Conservation (phyloP, 495 filamentous ascomycete species). For the Recurvomyces mirabilis region DNA sequence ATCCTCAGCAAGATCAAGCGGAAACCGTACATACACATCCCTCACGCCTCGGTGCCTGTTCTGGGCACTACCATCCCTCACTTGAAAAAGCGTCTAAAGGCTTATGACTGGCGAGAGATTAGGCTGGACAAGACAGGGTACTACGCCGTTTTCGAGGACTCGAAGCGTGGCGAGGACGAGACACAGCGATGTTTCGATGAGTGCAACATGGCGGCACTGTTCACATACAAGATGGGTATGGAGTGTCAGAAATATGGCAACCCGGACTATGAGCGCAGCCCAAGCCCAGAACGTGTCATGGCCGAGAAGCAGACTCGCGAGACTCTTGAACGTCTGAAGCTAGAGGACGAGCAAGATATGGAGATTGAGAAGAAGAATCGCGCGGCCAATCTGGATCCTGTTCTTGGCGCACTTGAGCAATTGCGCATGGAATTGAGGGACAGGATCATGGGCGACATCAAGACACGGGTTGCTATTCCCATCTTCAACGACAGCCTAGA, state of each 20-base stretch:
- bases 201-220: constrained; percentile 65
- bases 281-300: constrained; percentile 42
- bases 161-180: constrained; percentile 61
- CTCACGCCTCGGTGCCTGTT: constrained; percentile 77
- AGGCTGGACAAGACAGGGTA: constrained; percentile 76
- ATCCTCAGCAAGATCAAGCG: constrained; percentile 57
- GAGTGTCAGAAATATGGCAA: constrained; percentile 62
- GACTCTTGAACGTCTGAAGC: constrained; percentile 45
- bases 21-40: constrained; percentile 88
- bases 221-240: constrained; percentile 92
- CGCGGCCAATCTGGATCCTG: constrained; percentile 74
- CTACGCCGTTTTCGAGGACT: constrained; percentile 78
- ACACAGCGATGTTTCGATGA: constrained; percentile 62
- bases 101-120: constrained; percentile 64
- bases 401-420: constrained; percentile 64
- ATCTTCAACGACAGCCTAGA: constrained; percentile 77
- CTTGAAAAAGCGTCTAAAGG: constrained; percentile 73
- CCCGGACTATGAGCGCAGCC: constrained; percentile 52
- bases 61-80: constrained; percentile 71
- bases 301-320: constrained; percentile 45
- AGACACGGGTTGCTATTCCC: constrained; percentile 69
- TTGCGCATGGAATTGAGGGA: constrained; percentile 70
- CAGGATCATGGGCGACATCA: constrained; percentile 75
- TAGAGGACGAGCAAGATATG: constrained; percentile 62
- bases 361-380: constrained; percentile 79